Conservation (phyloP, 202 grass and related monocot genomes). For the Tripidium arundinaceum region DNA sequence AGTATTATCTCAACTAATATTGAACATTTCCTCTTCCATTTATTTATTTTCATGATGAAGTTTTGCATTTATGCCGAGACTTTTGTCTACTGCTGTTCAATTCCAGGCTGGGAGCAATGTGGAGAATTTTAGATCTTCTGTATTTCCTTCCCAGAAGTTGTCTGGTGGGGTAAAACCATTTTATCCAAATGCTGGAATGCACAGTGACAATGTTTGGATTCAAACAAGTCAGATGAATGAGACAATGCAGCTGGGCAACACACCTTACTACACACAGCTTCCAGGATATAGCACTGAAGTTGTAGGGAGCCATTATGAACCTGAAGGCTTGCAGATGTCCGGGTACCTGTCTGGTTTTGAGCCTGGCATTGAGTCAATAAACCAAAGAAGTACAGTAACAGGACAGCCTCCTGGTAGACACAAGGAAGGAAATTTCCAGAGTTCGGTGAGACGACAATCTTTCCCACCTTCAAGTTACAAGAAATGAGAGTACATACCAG, state of each 20-base stretch:
- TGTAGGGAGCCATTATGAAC: too few species aligned
- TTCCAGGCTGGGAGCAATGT: constrained; percentile 39
- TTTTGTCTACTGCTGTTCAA: neutral
- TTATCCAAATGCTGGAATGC: constrained; percentile 10
- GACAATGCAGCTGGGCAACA: constrained; percentile 2
- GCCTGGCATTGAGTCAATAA: constrained; percentile 22
- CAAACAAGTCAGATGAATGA: constrained; percentile 14
- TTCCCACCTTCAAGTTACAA: constrained; percentile 63
- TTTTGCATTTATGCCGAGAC: neutral
- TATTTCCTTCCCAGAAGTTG: neutral
- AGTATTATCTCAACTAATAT: too few species aligned
- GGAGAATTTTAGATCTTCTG: constrained; percentile 19
- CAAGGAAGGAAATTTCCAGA: constrained; percentile 35
- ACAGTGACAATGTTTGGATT: constrained; percentile 3
- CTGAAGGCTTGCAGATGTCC: too few species aligned
- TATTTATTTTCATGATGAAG: constrained; percentile 14
- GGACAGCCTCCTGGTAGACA: too few species aligned
- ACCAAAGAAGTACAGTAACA: constrained; percentile 23
- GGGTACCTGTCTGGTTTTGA: too few species aligned
- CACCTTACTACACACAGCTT: constrained; percentile 26
- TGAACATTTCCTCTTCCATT: too few species aligned
- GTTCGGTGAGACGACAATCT: constrained; percentile 38
- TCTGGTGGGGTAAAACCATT: neutral
- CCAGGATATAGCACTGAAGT: neutral
- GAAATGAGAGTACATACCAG: constrained; percentile 42